Conservation (phyloP, 116 monocot genomes). For the Dioscorea cayenensis region DNA sequence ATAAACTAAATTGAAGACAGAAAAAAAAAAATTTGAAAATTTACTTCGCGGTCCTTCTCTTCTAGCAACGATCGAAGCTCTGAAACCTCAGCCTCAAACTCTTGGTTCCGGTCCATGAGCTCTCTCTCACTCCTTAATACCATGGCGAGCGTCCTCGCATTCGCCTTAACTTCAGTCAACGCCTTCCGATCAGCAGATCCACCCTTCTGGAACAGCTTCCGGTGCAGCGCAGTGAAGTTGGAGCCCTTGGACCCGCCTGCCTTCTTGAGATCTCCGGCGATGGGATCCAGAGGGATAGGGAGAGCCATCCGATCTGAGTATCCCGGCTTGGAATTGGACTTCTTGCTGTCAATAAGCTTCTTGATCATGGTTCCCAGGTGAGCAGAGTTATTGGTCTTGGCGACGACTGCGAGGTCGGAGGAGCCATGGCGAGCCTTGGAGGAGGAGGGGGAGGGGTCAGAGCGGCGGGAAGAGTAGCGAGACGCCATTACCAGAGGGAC, state of each 20-base stretch:
- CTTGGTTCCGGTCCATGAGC: slow-evolving; percentile 63
- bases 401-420: slow-evolving; percentile 20
- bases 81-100: slow-evolving; percentile 52
- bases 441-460: slow-evolving; percentile 23
- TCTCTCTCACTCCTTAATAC: slow-evolving; percentile 96
- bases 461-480: slow-evolving; percentile 40
- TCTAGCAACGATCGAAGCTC: slow-evolving; percentile 53
- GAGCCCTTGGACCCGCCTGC: slow-evolving; percentile 22
- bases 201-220: slow-evolving; percentile 70
- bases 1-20: not conserved
- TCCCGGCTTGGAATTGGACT: slow-evolving; percentile 6
- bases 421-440: slow-evolving; percentile 6
- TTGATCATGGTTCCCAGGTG: slow-evolving; percentile 60
- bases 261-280: slow-evolving; percentile 38
- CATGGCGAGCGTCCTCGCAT: slow-evolving; percentile 86
- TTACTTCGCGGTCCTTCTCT: slow-evolving; percentile 51
- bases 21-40: not conserved
- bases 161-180: slow-evolving; percentile 60
- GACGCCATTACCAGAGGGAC: slow-evolving; percentile 9
- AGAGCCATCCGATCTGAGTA: slow-evolving; percentile 7
- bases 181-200: slow-evolving; percentile 46
- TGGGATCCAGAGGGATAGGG: slow-evolving; percentile 24
- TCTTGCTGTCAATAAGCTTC: slow-evolving; percentile 46
- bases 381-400: slow-evolving; percentile 11
- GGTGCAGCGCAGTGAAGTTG: slow-evolving; percentile 33